phyloP scores from a whole-genome alignment of 1,139 yeast species.

The Yamadazyma taylorii region DNA sequence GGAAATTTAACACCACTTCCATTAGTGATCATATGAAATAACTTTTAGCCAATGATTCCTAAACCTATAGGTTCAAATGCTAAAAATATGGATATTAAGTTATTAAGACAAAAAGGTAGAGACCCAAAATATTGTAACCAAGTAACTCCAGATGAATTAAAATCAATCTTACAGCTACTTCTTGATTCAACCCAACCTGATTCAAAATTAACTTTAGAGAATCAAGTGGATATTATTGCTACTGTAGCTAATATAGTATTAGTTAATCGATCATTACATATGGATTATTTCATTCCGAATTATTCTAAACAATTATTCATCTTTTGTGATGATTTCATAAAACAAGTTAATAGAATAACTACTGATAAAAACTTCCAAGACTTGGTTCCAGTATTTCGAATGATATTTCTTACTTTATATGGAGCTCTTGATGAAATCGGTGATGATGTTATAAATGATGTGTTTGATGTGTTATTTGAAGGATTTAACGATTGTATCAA shows the following conservation, averaged over 20 bases:
- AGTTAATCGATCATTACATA: slow-evolving; percentile 25
- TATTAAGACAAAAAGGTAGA: slow-evolving; percentile 20
- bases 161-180: slow-evolving; percentile 16
- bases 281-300: slow-evolving; percentile 20
- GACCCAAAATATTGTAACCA: slow-evolving; percentile 22
- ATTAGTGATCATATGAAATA: too few relatives aligned
- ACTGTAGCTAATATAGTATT: slow-evolving; percentile 24
- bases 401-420: slow-evolving; percentile 27
- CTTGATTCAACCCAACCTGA: slow-evolving; percentile 6
- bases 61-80: not conserved
- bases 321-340: slow-evolving; percentile 17
- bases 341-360: slow-evolving; percentile 4
- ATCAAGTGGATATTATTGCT: slow-evolving; percentile 20
- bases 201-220: slow-evolving; percentile 7
- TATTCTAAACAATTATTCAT: slow-evolving; percentile 19
- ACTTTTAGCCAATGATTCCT: too few relatives aligned
- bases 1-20: too few relatives aligned
- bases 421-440: slow-evolving; percentile 18
- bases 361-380: slow-evolving; percentile 14
- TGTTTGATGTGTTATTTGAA: slow-evolving; percentile 15
- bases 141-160: slow-evolving; percentile 19
- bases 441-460: slow-evolving; percentile 13
- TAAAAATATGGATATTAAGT: not conserved
- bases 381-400: slow-evolving; percentile 27
- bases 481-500: slow-evolving; percentile 18